Base-by-base conservation (phyloP, 2,329 filamentous ascomycete species). In the Magnaporthiopsis poae region DNA sequence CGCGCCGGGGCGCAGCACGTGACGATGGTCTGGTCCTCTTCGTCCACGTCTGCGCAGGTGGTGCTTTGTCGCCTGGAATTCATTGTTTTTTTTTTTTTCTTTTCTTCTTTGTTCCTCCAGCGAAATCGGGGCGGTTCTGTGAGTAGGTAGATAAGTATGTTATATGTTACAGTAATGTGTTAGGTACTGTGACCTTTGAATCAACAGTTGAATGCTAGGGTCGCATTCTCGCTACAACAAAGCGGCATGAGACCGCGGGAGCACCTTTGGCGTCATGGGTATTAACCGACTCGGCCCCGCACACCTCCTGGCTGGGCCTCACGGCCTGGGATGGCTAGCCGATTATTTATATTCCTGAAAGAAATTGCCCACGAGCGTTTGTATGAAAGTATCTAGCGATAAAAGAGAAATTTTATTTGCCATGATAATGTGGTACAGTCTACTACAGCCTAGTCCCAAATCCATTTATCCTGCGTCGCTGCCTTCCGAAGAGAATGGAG, bases 1-100 rank as follows among this genome's bases (percentile, higher is more conserved):
- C 46, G 46, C 12, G 39, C 63, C 18, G 79, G 75, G 36, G 74
- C 75, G 72, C 80, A 80, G 74, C 78, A 80, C 62, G 74, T 73
- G 46, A 70, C 35, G 3, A 12, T 64, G 9, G 72, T 72, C 65
- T 76, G 74, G 63, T 79, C 77, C 65, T 79, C 77, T 63, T 75
- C 74, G 68, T 80, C 77, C 59, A 72, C 18, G 21, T 56, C 46
- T 9, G 46, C 46, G 46, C 46, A 56, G 18, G 21, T 56, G 3
- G 46, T 2, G n/a, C 25, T 21, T n/a, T 56, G 46, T 56, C 46
- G 46, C n/a, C 46, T 56, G 5, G 46, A 4, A 9, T 56, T 4
- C 46, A 56, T 56, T 56, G 31, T 31, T 31, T 31, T 31, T 31
- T 3, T 31, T 31, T 31, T 7, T 31, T 31, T 31, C 3, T 31